phyloP scores from a whole-genome alignment of 163 green algal genomes.

The Coccomyxa subellipsoidea region DNA sequence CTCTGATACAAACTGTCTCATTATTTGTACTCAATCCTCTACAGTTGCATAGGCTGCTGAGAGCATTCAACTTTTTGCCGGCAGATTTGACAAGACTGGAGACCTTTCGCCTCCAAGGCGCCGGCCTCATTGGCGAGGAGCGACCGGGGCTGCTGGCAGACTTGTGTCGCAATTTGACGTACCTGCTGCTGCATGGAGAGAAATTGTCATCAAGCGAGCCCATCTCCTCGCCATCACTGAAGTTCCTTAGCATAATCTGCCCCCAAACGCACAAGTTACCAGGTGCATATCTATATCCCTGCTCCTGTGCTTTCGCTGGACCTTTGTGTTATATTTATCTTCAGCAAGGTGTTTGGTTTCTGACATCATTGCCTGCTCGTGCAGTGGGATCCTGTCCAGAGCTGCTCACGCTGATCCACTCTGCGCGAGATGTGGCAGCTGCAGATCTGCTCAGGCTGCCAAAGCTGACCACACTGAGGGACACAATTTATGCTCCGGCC shows the following conservation, averaged over 20 bases:
- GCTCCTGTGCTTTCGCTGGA: too few relatives aligned
- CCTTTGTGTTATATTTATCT: too few relatives aligned
- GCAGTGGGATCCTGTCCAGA: background rate
- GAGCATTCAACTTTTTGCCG: background rate
- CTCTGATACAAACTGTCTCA: too few relatives aligned
- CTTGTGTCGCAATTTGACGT: background rate
- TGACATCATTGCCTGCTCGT: background rate
- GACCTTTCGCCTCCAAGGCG: background rate
- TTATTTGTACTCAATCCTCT: too few relatives aligned
- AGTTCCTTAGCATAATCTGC: background rate
- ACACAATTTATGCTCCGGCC: background rate
- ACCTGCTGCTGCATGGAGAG: background rate
- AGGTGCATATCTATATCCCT: background rate
- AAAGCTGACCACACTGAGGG: background rate
- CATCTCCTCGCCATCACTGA: background rate
- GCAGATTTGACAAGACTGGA: background rate
- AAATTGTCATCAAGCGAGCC: background rate
- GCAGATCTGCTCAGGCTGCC: background rate
- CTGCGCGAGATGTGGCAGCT: background rate
- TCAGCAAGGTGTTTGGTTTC: too few relatives aligned
- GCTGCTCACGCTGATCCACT: background rate
- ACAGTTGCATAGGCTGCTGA: too few relatives aligned
- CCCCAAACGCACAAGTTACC: background rate
- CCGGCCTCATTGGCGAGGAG: background rate
- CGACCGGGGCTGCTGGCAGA: background rate